Percentiles rank a stretch among this genome's conserved stretches.
phyloP scores from a whole-genome alignment of 2,329 filamentous ascomycete species.

The Hymenoscyphus infarciens region DNA sequence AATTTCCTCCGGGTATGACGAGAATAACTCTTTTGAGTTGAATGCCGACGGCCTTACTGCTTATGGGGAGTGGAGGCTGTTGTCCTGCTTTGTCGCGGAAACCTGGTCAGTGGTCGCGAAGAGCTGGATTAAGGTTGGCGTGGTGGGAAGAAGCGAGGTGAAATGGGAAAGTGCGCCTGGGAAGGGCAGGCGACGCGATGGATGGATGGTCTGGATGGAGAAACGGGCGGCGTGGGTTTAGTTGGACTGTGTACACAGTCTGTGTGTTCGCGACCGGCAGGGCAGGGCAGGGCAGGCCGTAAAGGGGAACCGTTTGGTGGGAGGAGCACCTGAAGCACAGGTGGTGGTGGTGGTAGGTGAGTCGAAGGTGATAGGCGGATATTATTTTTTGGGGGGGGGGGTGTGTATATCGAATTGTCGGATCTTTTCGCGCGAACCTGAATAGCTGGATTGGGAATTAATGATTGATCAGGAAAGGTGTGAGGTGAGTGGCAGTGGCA shows the following conservation, averaged over 20 bases:
- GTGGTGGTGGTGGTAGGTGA: not conserved
- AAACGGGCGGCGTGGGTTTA: slow-evolving; percentile 8
- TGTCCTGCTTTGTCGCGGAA: slow-evolving; percentile 35
- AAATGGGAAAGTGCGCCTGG: slow-evolving; percentile 9
- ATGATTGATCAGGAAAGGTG: slow-evolving; percentile 36
- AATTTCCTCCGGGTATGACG: slow-evolving; percentile 35
- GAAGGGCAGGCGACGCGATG: slow-evolving; percentile 8
- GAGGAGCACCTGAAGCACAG: not conserved
- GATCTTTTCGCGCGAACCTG: slow-evolving; percentile 17
- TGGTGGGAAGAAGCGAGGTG: slow-evolving; percentile 29
- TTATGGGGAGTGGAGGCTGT: slow-evolving; percentile 35
- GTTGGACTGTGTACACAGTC: slow-evolving; percentile 2
- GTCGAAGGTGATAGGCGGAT: not conserved
- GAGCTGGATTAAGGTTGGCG: slow-evolving; percentile 36
- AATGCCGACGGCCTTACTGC: slow-evolving; percentile 37
- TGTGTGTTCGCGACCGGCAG: too few species aligned
- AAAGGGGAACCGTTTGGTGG: slow-evolving; percentile 12
- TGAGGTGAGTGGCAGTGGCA: slow-evolving; percentile 8
- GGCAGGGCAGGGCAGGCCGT: too few species aligned
- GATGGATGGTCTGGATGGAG: too few species aligned
- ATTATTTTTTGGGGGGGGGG: not conserved
- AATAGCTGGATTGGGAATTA: slow-evolving; percentile 32
- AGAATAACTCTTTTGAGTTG: slow-evolving; percentile 36
- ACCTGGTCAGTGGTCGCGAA: slow-evolving; percentile 36
- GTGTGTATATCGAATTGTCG: slow-evolving; percentile 7